phyloP scores from a whole-genome alignment of 1,139 yeast genomes.

The Hemisphaericaspora xylofermentans region DNA sequence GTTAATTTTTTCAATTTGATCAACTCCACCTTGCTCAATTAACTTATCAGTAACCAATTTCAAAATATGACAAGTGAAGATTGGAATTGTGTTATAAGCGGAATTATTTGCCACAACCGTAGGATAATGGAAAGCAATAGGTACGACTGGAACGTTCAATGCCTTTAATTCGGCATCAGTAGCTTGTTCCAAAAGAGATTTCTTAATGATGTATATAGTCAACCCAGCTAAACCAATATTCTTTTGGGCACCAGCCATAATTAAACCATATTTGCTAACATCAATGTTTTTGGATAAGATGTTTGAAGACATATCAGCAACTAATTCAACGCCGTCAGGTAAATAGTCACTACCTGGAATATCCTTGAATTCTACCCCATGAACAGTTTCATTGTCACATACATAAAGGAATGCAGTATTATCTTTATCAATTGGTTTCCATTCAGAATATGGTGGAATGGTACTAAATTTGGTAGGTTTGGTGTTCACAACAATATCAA shows the following conservation, averaged over 20 bases:
- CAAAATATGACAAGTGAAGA: constrained; percentile 83
- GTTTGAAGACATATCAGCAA: constrained; percentile 94
- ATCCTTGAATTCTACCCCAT: constrained; percentile 81
- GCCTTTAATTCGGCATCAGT: constrained; percentile 58
- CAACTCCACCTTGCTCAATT: constrained; percentile 56
- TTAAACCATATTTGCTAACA: constrained; percentile 78
- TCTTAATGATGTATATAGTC: constrained; percentile 85
- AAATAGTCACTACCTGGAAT: constrained; percentile 51
- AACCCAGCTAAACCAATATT: constrained; percentile 96
- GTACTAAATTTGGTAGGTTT: constrained; percentile 62
- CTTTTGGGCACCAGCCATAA: constrained; percentile 96
- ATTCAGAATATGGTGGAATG: constrained; percentile 66
- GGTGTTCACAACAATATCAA: constrained; percentile 67
- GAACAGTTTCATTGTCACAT: constrained; percentile 96
- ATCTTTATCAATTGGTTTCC: constrained; percentile 49
- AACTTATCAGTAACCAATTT: constrained; percentile 72
- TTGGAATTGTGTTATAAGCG: constrained; percentile 92
- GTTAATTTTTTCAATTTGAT: constrained; percentile 57
- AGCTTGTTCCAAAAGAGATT: constrained; percentile 68
- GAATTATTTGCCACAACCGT: constrained; percentile 85
- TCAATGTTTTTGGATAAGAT: constrained; percentile 80
- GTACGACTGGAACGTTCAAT: constrained; percentile 70
- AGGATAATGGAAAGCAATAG: constrained; percentile 87
- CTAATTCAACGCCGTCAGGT: constrained; percentile 72
- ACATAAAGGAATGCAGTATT: constrained; percentile 81